These are phyloP conservation scores for Pseudogymnoascus sp. DNA, from an alignment of 2,329 filamentous ascomycete genomes.

Conservation along the genomic window DNA sequence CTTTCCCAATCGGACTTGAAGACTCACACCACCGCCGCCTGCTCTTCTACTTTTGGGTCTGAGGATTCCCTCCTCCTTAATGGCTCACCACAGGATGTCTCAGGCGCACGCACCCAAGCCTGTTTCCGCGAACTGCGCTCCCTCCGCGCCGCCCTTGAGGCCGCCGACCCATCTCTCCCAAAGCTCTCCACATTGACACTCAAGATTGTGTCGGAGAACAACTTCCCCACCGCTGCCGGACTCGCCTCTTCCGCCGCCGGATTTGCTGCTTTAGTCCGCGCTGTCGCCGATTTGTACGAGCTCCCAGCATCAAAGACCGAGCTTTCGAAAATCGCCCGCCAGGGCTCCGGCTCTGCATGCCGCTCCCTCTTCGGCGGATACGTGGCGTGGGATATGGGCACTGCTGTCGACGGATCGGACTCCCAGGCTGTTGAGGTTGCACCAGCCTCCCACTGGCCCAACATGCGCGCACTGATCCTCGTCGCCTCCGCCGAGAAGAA, in stretches of 20 bases:
- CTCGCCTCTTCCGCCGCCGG: slow-evolving; percentile 66
- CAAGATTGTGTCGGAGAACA: slow-evolving; percentile 90
- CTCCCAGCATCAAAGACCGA: slow-evolving; percentile 74
- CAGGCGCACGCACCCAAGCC: slow-evolving; percentile 83
- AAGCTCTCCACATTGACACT: slow-evolving; percentile 71
- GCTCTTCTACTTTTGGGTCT: slow-evolving; percentile 61
- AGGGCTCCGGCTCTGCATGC: slow-evolving; percentile 92
- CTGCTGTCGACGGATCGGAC: slow-evolving; percentile 70
- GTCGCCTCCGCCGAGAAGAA: slow-evolving; percentile 94
- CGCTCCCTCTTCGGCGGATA: slow-evolving; percentile 90
- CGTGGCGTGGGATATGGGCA: slow-evolving; percentile 85
- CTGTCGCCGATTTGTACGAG: slow-evolving; percentile 85
- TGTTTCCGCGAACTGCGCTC: slow-evolving; percentile 81
- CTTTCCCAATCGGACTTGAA: slow-evolving; percentile 89
- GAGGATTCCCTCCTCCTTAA: slow-evolving; percentile 78
- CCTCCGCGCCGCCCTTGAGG: slow-evolving; percentile 69
- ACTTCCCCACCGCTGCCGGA: slow-evolving; percentile 96
- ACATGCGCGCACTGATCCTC: slow-evolving; percentile 86
- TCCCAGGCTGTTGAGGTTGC: slow-evolving; percentile 84
- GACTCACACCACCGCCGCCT: slow-evolving; percentile 91
- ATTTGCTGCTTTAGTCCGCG: slow-evolving; percentile 66
- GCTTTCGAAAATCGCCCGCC: slow-evolving; percentile 80
- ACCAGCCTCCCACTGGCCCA: slow-evolving; percentile 83
- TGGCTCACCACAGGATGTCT: slow-evolving; percentile 71
- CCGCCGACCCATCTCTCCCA: slow-evolving; percentile 63